Conservation (phyloP, 2,329 filamentous ascomycete genomes). For the Cadophora malorum region DNA sequence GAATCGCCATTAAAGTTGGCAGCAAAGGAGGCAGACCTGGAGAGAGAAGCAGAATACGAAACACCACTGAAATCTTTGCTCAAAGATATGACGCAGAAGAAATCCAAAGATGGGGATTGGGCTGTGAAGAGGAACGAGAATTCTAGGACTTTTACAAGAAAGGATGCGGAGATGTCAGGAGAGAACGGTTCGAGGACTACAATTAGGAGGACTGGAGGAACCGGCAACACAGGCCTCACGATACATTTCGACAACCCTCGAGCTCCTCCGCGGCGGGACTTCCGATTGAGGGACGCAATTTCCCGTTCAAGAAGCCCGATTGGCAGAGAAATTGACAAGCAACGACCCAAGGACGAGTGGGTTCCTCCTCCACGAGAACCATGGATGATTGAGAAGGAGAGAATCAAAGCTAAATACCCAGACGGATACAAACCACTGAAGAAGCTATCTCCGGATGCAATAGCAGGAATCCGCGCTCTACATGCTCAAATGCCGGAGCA, state of each 20-base stretch:
- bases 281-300: not conserved
- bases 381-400: conserved; percentile 81
- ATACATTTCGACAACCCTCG: conserved; percentile 27
- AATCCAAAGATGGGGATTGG: not conserved
- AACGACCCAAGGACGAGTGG: conserved; percentile 27
- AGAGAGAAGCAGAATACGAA: conserved; percentile 14
- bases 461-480: conserved; percentile 87
- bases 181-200: not conserved
- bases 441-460: conserved; percentile 86
- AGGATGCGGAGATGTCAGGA: conserved; percentile 10
- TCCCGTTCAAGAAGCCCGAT: not conserved
- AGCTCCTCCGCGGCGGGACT: not conserved
- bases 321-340: conserved; percentile 3
- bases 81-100: conserved; percentile 21
- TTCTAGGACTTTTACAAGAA: conserved; percentile 8
- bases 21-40: not conserved
- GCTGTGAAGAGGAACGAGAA: conserved; percentile 1
- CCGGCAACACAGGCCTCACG: conserved; percentile 20
- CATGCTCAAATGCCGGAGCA: conserved; percentile 77
- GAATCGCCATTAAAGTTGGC: conserved; percentile 25
- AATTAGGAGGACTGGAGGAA: conserved; percentile 13
- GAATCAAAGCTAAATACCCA: conserved; percentile 78
- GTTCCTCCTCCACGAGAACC: conserved; percentile 48
- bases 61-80: conserved; percentile 23
- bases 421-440: conserved; percentile 84